Evolutionary conservation across 169 alveolate genomes (phyloP).

Genomic region (Perkinsus chesapeaki): DNA sequence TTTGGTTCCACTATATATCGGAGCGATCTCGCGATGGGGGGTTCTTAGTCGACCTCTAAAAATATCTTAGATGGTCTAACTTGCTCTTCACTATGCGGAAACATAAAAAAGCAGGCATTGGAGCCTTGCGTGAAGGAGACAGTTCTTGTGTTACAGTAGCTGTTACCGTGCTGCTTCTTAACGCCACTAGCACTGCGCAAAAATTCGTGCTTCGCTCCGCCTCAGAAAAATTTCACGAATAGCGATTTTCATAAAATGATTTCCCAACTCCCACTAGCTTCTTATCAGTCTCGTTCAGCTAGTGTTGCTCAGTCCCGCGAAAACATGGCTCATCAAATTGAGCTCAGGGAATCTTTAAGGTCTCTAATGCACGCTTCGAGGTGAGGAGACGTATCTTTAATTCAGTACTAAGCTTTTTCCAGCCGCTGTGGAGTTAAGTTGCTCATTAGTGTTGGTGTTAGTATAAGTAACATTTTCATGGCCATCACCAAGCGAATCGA

Average conservation of each 20-base stretch:
- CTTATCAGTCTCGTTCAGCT: background rate
- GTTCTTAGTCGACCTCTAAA: no score
- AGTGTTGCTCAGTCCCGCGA: background rate
- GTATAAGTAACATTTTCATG: conserved; percentile 14
- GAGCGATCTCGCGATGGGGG: no score
- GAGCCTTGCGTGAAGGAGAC: background rate
- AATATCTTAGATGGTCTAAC: no score
- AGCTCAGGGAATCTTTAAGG: no score
- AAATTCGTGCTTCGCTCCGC: background rate
- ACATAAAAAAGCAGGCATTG: background rate
- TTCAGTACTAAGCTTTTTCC: background rate
- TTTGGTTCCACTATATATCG: no score
- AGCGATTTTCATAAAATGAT: background rate
- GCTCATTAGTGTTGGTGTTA: background rate
- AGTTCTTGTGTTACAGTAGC: background rate
- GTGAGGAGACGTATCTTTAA: no score
- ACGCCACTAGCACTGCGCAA: background rate
- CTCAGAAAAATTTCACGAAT: background rate
- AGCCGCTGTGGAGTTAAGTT: background rate
- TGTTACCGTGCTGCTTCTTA: background rate
- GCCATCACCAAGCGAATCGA: conserved; percentile 40
- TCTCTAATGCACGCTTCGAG: no score
- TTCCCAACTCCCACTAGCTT: background rate
- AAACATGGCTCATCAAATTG: no score
- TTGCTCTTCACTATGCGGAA: no score